Evolutionary conservation across 192 early-diverging fungal species (phyloP), one percentile per base, ranked within the genome.

Genomic region (Coemansia sp.): DNA sequence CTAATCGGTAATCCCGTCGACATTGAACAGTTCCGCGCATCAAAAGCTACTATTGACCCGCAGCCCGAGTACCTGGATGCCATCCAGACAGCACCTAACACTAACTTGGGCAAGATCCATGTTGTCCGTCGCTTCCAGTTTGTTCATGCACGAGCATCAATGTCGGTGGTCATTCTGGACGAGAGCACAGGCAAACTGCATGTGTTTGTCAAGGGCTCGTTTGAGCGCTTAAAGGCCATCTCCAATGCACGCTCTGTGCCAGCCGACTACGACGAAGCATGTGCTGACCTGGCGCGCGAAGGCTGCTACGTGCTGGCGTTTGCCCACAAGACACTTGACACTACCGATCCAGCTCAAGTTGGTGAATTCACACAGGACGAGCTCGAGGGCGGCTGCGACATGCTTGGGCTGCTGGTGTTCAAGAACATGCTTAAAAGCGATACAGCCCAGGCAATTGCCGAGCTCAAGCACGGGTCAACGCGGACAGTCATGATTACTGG

Each of bases 401-500:
- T 89, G 38, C 58, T 85, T 17, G 90, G 89, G 17, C 72, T 93
- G 9, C 64, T 91, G n/a, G 64, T 93, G 21, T 92, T 93, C 69
- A 84, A 90, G 57, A 93, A 93, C 65, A 80, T 87, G 69, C 74
- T 93, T 7, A 93, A 93, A 75, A 72, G 66, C 7, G 90, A 92
- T 62, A 92, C 91, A 15, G 49, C 69, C 15, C 82, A 87, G 49
- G 87, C 89, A 11, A 83, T 93, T 48, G 62, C 71, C 51, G 81
- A 91, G 67, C 85, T 93, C 52, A 84, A 91, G 62, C 69, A 70
- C 25, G 92, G 90, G 39, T 86, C 77, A 24, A 86, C 82, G n/a
- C 86, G 92, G 47, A 88, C 86, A 15, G 83, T 91, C 22, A 93
- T 93, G 92, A 87, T 93, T 64, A 92, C 92, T 5, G 92, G 92